These are phyloP conservation scores for Cladophialophora immunda DNA, from an alignment of 2,329 filamentous ascomycete species.

Conservation along the genomic window DNA sequence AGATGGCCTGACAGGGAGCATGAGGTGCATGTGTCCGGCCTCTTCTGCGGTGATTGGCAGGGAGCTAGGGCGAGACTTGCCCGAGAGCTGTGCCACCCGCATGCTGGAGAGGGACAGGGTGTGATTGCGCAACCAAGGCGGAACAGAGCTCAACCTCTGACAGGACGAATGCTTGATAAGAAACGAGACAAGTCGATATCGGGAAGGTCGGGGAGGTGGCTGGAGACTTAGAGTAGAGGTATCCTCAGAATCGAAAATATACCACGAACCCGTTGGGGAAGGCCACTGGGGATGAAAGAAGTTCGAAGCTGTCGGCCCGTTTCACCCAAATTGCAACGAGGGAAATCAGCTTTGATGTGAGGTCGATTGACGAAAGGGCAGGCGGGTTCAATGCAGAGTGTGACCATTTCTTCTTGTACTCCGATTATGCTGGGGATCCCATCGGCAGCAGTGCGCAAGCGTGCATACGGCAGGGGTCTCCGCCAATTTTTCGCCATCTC, in stretches of 20 bases:
- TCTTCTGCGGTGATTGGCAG: slow-evolving; percentile 10
- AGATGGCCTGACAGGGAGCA: slow-evolving; percentile 2
- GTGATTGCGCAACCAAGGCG: slow-evolving; percentile 9
- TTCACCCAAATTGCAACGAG: neutral
- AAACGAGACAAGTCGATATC: slow-evolving; percentile 5
- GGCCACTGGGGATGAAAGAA: neutral
- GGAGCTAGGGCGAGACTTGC: slow-evolving; percentile 11
- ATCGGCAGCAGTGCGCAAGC: neutral
- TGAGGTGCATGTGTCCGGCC: slow-evolving; percentile 9
- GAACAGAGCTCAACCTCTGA: slow-evolving; percentile 12
- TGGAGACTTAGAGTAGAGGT: slow-evolving; percentile 8
- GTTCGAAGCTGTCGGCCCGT: neutral
- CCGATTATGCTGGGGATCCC: neutral
- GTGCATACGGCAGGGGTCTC: neutral
- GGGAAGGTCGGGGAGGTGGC: neutral
- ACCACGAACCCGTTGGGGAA: neutral
- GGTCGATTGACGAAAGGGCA: neutral
- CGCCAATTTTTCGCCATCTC: neutral
- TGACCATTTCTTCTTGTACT: slow-evolving; percentile 3
- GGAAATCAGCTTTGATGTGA: neutral
- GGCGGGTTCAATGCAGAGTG: neutral
- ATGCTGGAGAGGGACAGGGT: slow-evolving; percentile 9
- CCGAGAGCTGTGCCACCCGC: slow-evolving; percentile 7
- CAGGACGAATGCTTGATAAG: slow-evolving; percentile 16
- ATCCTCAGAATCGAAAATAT: slow-evolving; percentile 9